Evolutionary conservation across 169 alveolate genomes (phyloP).

Genomic region (Cryptosporidium bovis): DNA sequence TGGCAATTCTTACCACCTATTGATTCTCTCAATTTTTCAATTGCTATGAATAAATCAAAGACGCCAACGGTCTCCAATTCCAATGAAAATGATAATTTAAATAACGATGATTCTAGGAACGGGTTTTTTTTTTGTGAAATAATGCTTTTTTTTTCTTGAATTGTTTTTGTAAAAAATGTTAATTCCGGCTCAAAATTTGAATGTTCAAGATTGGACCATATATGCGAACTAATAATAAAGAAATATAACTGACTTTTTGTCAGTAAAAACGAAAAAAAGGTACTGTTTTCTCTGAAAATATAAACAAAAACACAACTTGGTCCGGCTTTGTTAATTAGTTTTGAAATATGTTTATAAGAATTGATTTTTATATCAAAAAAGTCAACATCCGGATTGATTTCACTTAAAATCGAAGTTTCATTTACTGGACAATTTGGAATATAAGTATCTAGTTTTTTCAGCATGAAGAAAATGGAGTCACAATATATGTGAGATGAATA

Average conservation of each 20-base stretch:
- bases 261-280: background rate
- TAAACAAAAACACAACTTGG: slow-evolving; percentile 23
- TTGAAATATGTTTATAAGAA: background rate
- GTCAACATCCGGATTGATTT: too few relatives aligned
- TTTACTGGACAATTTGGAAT: too few relatives aligned
- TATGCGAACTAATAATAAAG: background rate
- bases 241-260: slow-evolving; percentile 38
- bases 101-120: background rate
- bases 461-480: background rate
- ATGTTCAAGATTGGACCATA: background rate
- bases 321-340: background rate
- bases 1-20: too few relatives aligned
- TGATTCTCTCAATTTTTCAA: too few relatives aligned
- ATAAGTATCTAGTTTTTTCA: background rate
- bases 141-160: too few relatives aligned
- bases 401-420: too few relatives aligned
- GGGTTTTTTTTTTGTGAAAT: background rate
- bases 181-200: background rate
- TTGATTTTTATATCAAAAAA: background rate
- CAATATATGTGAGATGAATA: slow-evolving; percentile 19
- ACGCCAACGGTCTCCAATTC: background rate
- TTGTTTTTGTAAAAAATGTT: too few relatives aligned
- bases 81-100: slow-evolving; percentile 2
- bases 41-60: background rate
- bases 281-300: background rate